Conservation (phyloP, 352 stramenopile genomes). For the Phytophthora nicotianae region DNA sequence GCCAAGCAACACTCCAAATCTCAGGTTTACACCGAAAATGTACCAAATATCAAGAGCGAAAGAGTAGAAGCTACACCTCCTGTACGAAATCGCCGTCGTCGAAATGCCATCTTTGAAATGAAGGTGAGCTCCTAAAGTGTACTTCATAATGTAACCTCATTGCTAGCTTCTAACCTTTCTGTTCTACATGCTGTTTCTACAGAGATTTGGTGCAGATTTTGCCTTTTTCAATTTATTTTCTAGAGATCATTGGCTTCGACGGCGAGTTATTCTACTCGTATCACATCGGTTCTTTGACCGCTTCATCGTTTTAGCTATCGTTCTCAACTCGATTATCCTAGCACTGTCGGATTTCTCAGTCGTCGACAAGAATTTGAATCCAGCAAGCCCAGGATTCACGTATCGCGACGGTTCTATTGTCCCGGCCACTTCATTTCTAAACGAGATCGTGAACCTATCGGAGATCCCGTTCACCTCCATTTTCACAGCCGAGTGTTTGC, state of each 20-base stretch:
- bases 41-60: neutral
- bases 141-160: neutral
- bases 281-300: conserved; percentile 74
- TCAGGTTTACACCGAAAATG: neutral
- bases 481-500: conserved; percentile 84
- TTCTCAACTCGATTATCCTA: conserved; percentile 86
- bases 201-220: conserved; percentile 51
- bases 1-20: neutral
- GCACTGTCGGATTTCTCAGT: conserved; percentile 82
- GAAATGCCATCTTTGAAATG: conserved; percentile 14
- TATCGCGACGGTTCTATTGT: conserved; percentile 47
- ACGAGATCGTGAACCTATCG: conserved; percentile 62
- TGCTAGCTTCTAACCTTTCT: neutral
- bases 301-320: conserved; percentile 86
- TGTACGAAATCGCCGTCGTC: conserved; percentile 2
- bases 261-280: conserved; percentile 48
- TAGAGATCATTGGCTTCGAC: conserved; percentile 52
- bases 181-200: neutral
- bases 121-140: conserved; percentile 2
- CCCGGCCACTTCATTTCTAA: conserved; percentile 44
- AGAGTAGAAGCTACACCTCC: neutral
- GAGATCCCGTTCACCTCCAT: conserved; percentile 86
- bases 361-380: conserved; percentile 67
- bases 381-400: conserved; percentile 46
- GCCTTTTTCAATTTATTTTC: conserved; percentile 52